Evolutionary conservation across 257 asterid species (phyloP).

Genomic region (Gentiana macrophylla): DNA sequence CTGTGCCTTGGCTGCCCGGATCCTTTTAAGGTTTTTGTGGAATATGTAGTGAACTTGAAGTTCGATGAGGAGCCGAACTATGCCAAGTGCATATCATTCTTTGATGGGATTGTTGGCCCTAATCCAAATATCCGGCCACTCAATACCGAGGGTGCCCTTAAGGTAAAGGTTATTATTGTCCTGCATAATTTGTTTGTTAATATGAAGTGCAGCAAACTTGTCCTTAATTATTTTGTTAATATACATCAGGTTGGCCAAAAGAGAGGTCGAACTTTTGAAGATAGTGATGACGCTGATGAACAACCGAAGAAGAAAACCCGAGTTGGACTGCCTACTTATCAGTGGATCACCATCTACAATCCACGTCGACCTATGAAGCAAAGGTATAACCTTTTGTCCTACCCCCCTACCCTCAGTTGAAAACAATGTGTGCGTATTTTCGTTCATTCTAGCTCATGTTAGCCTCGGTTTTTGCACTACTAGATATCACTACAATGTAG

Average conservation of each 20-base stretch:
- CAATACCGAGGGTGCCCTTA: constrained; percentile 85
- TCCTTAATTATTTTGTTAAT: too few species aligned
- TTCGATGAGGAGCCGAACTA: constrained; percentile 85
- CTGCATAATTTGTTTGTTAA: too few species aligned
- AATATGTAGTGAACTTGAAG: constrained; percentile 63
- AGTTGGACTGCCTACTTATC: constrained; percentile 70
- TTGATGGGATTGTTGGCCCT: constrained; percentile 67
- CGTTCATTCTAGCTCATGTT: too few species aligned
- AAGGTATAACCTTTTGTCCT: constrained; percentile 27
- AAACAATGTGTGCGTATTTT: too few species aligned
- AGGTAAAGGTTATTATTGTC: constrained; percentile 29
- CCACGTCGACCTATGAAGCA: constrained; percentile 88
- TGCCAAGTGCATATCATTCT: constrained; percentile 61
- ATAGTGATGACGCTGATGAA: constrained; percentile 61
- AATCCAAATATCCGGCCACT: constrained; percentile 70
- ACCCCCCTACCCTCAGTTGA: neutral
- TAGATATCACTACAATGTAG: constrained; percentile 84
- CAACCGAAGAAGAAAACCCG: constrained; percentile 76
- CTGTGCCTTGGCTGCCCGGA: constrained; percentile 68
- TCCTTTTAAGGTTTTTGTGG: constrained; percentile 54
- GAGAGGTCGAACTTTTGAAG: constrained; percentile 49
- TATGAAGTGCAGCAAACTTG: too few species aligned
- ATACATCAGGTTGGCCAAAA: constrained; percentile 57
- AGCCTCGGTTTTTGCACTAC: neutral
- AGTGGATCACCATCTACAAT: constrained; percentile 77